A percentile compares a stretch with the other conserved stretches of the same genome.
Conservation (phyloP, 352 stramenopile genomes). For the Pythium pyrilobum region DNA sequence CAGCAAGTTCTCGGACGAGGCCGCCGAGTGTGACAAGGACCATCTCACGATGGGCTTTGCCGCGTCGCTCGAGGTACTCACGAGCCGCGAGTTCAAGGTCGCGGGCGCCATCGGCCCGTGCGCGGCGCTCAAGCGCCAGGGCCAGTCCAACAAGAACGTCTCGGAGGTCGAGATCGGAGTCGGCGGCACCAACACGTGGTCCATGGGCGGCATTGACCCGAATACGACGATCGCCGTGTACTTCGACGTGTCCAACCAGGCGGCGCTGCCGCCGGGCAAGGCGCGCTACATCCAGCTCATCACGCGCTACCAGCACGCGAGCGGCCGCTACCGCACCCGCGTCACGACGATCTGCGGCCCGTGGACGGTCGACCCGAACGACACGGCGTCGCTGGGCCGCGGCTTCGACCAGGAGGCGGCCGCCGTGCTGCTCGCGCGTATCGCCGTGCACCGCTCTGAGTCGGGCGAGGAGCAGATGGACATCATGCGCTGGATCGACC, state of each 20-base stretch:
- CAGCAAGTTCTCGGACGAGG: constrained; percentile 92
- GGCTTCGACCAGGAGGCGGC: constrained; percentile 99
- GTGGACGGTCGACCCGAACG: constrained; percentile 92
- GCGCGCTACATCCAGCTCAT: constrained; percentile 97
- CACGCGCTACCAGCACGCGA: constrained; percentile 98
- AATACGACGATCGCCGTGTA: constrained; percentile 98
- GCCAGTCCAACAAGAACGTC: constrained; percentile 87
- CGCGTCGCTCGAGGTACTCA: constrained; percentile 95
- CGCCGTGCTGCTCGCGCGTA: constrained; percentile 94
- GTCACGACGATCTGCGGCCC: constrained; percentile 96
- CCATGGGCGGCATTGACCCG: constrained; percentile 96
- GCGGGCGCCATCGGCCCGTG: constrained; percentile 96
- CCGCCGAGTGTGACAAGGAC: constrained; percentile 92
- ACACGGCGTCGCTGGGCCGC: constrained; percentile 89
- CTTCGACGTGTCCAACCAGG: constrained; percentile 96
- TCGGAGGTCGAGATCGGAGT: constrained; percentile 96
- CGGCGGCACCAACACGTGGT: constrained; percentile 91
- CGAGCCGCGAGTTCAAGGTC: constrained; percentile 98
- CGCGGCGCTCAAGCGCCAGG: constrained; percentile 94
- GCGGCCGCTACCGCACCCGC: constrained; percentile 92
- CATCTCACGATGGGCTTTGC: constrained; percentile 96
- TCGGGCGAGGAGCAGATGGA: constrained; percentile 83
- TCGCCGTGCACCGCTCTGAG: constrained; percentile 83
- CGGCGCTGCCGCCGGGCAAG: constrained; percentile 71
- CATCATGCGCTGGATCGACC: constrained; percentile 92